Base-by-base conservation (phyloP, 1,284 basidiomycete species). In the Stygiomarasmius scandens region DNA sequence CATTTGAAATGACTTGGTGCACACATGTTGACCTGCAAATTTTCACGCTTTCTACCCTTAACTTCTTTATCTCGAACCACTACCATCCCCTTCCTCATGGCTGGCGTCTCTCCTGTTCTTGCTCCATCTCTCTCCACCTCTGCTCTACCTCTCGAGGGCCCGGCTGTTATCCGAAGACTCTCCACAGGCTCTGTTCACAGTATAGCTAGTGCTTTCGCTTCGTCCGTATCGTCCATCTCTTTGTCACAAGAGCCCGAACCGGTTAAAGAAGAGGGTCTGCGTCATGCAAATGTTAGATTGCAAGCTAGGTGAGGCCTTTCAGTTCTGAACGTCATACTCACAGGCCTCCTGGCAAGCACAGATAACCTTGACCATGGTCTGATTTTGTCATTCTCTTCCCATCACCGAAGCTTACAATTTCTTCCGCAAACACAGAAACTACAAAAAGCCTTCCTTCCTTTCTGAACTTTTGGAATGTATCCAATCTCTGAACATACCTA, bases 271-370 rank as follows among this genome's bases (percentile, higher is more conserved):
- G 83, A 88, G 52, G 90, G 87, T 10, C 68, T 95, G 47, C 77
- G 77, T 41, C 87, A 94, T 74, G 79, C 82, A 22, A 74, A 77
- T 20, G 65, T 82, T 9, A 82, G 73, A 64, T 73, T 95, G 51
- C 84, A 92, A 66, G 83, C 91, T 41, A 86, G 84, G 90, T 93
- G 74, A 86, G 89, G 73, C 32, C 27, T 48, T 29, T 29, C 32
- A 19, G 44, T 25, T 24, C n/a, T 25, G 22, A 10, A 44, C 25
- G 23, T 38, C 32, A 8, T 32, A 34, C 55, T 59, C 49, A 61
- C 16, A n/a, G 29, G 41, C n/a, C 32, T 45, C 23, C 24, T 51
- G 47, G 57, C 57, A 47, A 54, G 55, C 53, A 59, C 61, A 66
- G 64, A 66, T 63, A 56, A 50, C 54, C 61, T 66, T 61, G 61